Evolutionary conservation across 345 rosid genomes (phyloP).

Genomic region (Hibiscus mutabilis): DNA sequence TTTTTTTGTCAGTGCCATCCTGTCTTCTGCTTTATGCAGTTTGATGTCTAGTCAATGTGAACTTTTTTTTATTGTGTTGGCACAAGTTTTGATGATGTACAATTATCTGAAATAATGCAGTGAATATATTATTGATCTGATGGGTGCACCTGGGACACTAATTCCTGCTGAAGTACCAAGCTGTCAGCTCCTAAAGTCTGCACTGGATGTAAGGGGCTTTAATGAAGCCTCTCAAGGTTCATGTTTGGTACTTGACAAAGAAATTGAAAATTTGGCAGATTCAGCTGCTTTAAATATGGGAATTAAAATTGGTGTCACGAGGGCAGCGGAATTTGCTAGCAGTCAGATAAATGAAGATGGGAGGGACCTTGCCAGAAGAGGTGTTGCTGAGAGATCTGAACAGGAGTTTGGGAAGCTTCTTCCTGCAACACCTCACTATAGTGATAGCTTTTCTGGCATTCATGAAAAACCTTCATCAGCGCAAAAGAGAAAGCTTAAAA

Average conservation of each 20-base stretch:
- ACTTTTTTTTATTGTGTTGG: constrained; percentile 6
- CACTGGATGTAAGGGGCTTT: constrained; percentile 39
- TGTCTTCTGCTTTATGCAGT: constrained; percentile 1
- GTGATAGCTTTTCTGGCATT: constrained; percentile 36
- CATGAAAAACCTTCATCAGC: constrained; percentile 51
- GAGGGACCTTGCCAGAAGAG: constrained; percentile 33
- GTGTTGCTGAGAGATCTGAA: constrained; percentile 52
- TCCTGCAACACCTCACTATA: constrained; percentile 33
- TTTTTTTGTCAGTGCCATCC: neutral
- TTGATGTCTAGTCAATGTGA: constrained; percentile 7
- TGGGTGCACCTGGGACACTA: constrained; percentile 97
- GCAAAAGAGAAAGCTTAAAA: constrained; percentile 73
- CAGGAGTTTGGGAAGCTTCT: constrained; percentile 65
- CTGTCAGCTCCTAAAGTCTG: constrained; percentile 47
- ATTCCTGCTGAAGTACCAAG: constrained; percentile 88
- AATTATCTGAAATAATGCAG: constrained; percentile 39
- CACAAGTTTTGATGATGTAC: constrained; percentile 13
- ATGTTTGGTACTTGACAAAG: constrained; percentile 33
- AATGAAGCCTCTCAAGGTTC: constrained; percentile 28
- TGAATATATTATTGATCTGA: constrained; percentile 88
- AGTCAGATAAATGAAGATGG: constrained; percentile 29
- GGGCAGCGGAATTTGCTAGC: constrained; percentile 30
- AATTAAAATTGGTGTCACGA: constrained; percentile 20
- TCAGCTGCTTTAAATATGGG: constrained; percentile 19
- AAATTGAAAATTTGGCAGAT: constrained; percentile 26